These are phyloP conservation scores for Rosellinia necatrix DNA, from an alignment of 2,329 filamentous ascomycete species.

Conservation along the genomic window DNA sequence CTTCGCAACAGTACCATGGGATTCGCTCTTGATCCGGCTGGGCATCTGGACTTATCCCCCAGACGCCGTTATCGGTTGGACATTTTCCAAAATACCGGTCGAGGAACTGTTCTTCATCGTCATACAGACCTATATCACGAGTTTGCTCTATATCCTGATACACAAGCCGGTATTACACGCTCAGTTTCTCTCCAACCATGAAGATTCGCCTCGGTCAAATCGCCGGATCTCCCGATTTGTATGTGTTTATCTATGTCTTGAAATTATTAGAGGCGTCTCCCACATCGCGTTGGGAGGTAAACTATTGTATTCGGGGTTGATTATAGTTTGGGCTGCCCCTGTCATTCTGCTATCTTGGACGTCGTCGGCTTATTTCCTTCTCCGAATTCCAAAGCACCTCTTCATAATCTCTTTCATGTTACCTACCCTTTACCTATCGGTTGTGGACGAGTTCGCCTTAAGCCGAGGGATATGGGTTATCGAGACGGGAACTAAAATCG, in stretches of 20 bases:
- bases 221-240: constrained; percentile 48
- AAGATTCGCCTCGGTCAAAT: constrained; percentile 34
- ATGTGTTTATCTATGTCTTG: constrained; percentile 52
- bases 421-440: constrained; percentile 72
- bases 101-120: constrained; percentile 81
- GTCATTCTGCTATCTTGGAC: constrained; percentile 68
- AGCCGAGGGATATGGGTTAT: constrained; percentile 74
- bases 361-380: constrained; percentile 66
- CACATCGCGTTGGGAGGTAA: constrained; percentile 51
- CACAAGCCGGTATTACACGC: constrained; percentile 65
- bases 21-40: constrained; percentile 72
- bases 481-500: constrained; percentile 68
- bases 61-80: constrained; percentile 66
- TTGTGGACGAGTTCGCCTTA: constrained; percentile 71
- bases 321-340: constrained; percentile 70
- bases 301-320: constrained; percentile 71
- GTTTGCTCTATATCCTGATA: constrained; percentile 68
- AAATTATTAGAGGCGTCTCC: constrained; percentile 50
- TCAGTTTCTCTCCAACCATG: constrained; percentile 45
- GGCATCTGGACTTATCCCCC: constrained; percentile 73
- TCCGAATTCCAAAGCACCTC: constrained; percentile 62
- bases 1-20: constrained; percentile 73
- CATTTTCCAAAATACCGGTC: constrained; percentile 66
- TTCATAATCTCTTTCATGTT: constrained; percentile 63
- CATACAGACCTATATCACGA: constrained; percentile 75